Evolutionary conservation across 2,329 filamentous ascomycete species (phyloP), one percentile per base, ranked within the genome.

Genomic region (Talaromyces amestolkiae): DNA sequence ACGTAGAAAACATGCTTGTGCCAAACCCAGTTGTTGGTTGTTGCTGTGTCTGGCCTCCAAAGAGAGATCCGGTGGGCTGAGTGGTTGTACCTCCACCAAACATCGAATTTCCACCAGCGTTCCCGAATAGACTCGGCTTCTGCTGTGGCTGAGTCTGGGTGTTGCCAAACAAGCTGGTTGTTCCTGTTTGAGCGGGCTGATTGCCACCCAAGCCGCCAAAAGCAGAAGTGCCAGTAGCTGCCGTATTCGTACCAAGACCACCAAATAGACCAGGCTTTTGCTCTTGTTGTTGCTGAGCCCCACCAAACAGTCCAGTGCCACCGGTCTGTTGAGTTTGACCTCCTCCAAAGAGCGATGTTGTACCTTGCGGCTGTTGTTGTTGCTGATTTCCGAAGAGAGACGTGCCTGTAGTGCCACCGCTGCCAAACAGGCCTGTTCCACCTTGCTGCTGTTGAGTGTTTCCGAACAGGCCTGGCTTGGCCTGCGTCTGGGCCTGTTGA

Each of bases 81-180:
- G 68, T 59, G 4, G 73, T 65, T 5, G 70, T 69, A 51, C 35
- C 68, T 66, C 71, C 71, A 35, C 82, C 82, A 61, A 86, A 85
- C 15, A 86, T 78, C 15, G 51, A 58, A 56, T 79, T 75, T 53
- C 80, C 79, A 51, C 73, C 76, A 4, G 76, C 73, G 7, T 78
- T 75, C 17, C 83, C 85, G 68, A 89, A 88, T 15, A 87, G 71
- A n/a, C 82, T 24, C 3, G 86, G 83, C 70, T 86, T 87, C 64
- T 83, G 80, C 49, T 65, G 63, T 24, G 85, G 82, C 72, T 86
- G 84, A 54, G 76, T 79, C 69, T 83, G 74, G 72, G 70, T 70
- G 51, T 69, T 70, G 35, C 79, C 79, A 67, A 85, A 84, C 33
- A 84, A 70, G 33, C 81, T 75, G 37, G 74, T 72, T 41, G 72